Evolutionary conservation across 805 yeast species (phyloP), one percentile per base, ranked within the genome.

Genomic region (Spathaspora gorwiae): DNA sequence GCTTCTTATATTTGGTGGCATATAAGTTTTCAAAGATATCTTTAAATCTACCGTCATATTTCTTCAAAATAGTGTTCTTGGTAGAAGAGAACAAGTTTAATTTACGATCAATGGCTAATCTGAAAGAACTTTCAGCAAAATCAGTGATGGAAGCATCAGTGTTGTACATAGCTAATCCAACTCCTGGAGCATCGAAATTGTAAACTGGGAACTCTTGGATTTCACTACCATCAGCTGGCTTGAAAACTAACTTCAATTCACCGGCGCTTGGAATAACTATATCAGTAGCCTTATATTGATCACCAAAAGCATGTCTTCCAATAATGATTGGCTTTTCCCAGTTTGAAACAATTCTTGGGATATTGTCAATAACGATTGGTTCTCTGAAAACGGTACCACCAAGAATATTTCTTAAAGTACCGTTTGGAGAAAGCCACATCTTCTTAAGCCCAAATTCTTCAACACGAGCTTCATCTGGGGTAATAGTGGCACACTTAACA

Each of bases 351-450:
- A 90, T 76, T 54, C 96, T 76, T 46, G 98, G 98, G 57, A 92
- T 85, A 55, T 80, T 72, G 47, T 88, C 89, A 57, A 92, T 88
- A 44, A 92, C 88, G 64, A 92, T 92, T 50, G 97, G 96, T 71
- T 90, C 98, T 61, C 98, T 81, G 78, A 92, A 92, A 39, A 92
- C 96, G 27, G 97, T 92, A 48, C 98, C 98, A 42, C 97, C 97
- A 49, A 92, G 74, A 50, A 92, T 84, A 73, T 92, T 92, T 72
- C 98, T 84, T 65, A 92, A 87, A 42, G 98, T 92, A 49, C 98
- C 98, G 69, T 92, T 92, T 52, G 98, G 98, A 12, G 96, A 88
- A 48, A 85, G 77, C 97, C 97, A 92, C 98, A 92, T 92, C 67
- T 90, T 86, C 73, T 92, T 90, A 66, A 92, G 78, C 46, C 78